These are phyloP conservation scores for Scedosporium aurantiacum DNA, from an alignment of 2,329 filamentous ascomycete genomes.

Conservation along the genomic window DNA sequence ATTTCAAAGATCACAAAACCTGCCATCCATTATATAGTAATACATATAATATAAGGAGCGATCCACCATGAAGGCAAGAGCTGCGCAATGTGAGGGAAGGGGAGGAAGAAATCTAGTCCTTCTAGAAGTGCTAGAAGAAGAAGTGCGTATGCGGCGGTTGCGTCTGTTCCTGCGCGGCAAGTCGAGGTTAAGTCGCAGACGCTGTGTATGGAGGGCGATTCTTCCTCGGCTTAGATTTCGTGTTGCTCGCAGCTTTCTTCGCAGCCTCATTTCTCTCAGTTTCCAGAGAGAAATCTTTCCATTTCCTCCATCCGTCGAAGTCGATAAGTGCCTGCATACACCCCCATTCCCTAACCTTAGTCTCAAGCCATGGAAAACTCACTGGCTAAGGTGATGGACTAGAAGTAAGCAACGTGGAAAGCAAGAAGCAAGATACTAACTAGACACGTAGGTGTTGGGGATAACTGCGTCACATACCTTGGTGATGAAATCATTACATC, in stretches of 20 bases:
- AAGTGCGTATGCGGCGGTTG: no score
- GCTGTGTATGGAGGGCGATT: constrained; percentile 27
- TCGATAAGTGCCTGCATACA: constrained; percentile 99
- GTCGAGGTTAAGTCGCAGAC: constrained; percentile 7
- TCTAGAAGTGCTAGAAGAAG: no score
- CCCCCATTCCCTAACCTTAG: constrained; percentile 98
- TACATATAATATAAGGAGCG: no score
- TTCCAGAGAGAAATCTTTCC: constrained; percentile 66
- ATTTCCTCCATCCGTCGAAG: constrained; percentile 94
- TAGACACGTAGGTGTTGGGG: not conserved
- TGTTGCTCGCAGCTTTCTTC: constrained; percentile 29
- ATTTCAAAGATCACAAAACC: no score
- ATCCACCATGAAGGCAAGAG: no score
- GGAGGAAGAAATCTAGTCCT: no score
- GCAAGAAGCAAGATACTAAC: not conserved
- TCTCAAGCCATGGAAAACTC: constrained; percentile 92
- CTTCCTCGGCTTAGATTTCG: constrained; percentile 35
- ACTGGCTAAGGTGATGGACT: constrained; percentile 54
- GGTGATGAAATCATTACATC: constrained; percentile 96
- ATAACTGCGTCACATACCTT: constrained; percentile 50
- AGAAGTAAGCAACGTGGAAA: constrained; percentile 8
- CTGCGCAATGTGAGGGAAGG: no score
- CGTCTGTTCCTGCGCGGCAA: no score
- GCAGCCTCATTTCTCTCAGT: constrained; percentile 15
- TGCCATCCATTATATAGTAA: no score